Evolutionary conservation across 352 stramenopile genomes (phyloP), one percentile per base, ranked within the genome.

Genomic region (Phytophthora sp.): DNA sequence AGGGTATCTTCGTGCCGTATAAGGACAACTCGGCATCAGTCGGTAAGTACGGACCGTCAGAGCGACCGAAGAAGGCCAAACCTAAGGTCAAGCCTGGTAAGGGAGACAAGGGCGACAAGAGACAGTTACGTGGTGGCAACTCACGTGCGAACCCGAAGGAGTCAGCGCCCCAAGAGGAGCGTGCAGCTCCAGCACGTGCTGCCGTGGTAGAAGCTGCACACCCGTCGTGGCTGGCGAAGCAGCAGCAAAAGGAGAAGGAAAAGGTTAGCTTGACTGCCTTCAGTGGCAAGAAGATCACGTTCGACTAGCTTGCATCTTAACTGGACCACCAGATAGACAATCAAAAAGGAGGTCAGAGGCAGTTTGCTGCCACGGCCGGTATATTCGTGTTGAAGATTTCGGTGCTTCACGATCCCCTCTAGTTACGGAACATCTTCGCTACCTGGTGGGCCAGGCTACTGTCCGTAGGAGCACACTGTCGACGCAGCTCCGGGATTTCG

Each of bases 401-500:
- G 29, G 46, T 41, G 16, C 23, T 56, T 47, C 55, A 21, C 57
- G 29, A 42, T 35, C 15, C 35, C 26, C 21, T 66, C 51, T 84
- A 88, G 33, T 49, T 71, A 44, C 84, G 85, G 51, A 95, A 90
- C 77, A 95, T 88, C 67, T 93, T 88, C 35, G 87, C 87, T 69
- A 95, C 81, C 72, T 93, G 87, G 72, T 95, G 87, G n/a, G 82
- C 85, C 36, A 95, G 63, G 58, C 85, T 94, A 52, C 80, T 91
- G 50, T 95, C 80, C 11, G 82, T 84, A 20, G 86, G 88, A 27
- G 86, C 82, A 61, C 84, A 89, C 74, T 96, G 82, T 51, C 93
- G 80, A 35, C 95, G 88, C 61, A 98, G 76, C 60, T 76, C 73
- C 7, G 94, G 93, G 46, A 98, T 94, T 20, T 98, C 90, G 46